These are phyloP conservation scores for Ogataea hybrid DNA, from an alignment of 1,139 yeast genomes.

Conservation along the genomic window DNA sequence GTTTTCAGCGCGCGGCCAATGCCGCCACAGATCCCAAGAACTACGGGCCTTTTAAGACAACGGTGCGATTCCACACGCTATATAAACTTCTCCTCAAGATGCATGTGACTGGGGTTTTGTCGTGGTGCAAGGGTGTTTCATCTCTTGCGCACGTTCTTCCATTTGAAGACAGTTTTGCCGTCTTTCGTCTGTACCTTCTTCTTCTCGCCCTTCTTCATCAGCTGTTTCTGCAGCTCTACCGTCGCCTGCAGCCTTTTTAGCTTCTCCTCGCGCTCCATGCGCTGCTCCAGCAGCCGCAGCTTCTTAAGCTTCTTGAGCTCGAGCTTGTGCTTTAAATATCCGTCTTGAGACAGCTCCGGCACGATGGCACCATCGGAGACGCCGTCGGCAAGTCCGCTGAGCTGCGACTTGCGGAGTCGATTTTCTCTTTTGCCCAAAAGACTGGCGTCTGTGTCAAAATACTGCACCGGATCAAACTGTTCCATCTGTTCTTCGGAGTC, in stretches of 20 bases:
- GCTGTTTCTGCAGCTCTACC: constrained; percentile 76
- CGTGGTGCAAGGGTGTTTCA: constrained; percentile 26
- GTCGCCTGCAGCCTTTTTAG: constrained; percentile 65
- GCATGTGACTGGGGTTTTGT: neutral
- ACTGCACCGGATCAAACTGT: constrained; percentile 59
- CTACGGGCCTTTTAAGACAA: constrained; percentile 51
- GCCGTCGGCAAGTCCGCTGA: constrained; percentile 39
- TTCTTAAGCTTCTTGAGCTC: constrained; percentile 59
- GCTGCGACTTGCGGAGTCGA: constrained; percentile 62
- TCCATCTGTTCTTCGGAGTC: constrained; percentile 57
- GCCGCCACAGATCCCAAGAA: constrained; percentile 82
- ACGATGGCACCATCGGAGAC: constrained; percentile 34
- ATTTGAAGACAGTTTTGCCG: constrained; percentile 74
- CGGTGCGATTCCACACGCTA: neutral
- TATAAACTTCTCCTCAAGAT: constrained; percentile 6
- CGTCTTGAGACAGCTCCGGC: constrained; percentile 27
- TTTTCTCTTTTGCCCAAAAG: constrained; percentile 68
- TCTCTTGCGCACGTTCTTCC: constrained; percentile 84
- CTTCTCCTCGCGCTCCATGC: constrained; percentile 66
- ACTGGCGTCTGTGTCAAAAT: constrained; percentile 67
- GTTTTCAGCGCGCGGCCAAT: constrained; percentile 92
- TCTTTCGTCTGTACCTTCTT: constrained; percentile 64
- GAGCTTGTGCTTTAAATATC: constrained; percentile 38
- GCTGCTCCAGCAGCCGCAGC: constrained; percentile 51
- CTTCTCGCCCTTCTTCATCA: constrained; percentile 88